Base-by-base conservation (phyloP, 2,329 filamentous ascomycete genomes). In the Exophiala sp. region DNA sequence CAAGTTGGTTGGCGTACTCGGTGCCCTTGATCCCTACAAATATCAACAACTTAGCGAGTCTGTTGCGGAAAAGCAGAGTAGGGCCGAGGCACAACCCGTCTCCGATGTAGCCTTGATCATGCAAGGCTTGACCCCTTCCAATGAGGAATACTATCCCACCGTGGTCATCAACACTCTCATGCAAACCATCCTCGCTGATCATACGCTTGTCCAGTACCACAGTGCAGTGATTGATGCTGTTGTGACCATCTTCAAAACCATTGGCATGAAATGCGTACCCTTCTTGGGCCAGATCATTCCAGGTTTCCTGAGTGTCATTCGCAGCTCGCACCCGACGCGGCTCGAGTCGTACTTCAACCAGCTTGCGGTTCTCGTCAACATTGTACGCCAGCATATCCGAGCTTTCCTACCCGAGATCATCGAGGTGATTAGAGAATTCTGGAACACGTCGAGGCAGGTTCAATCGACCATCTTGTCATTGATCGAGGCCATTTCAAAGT, bases 341-440 rank as follows among this genome's bases (percentile, higher is more conserved):
- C 79, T 95, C 0, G 93, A 98, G 65, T 91, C 89, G 1, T 98
- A 98, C 66, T 98, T 98, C 72, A 98, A 93, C 63, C 93, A 99
- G 65, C 76, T 99, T 45, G 88, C 90, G 37, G 86, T 91, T 32
- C 74, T 99, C 16, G 93, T 98, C 27, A 87, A 85, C 56, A 97
- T 98, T 58, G 94, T 99, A 11, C 83, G 89, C 32, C 91, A 98
- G 63, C 94, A 98, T 64, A 97, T 98, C 57, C 81, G 93, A 56
- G 90, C 88, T 39, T 96, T 89, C 64, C 73, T 98, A 0, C 86
- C 85, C 0, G 83, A 87, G 24, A 95, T 98, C 56, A 83, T 98
- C 24, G 80, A 85, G 39, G 83, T 93, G 1, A 79, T 97, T 14
- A 83, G 88, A 62, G 87, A 95, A 53, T 96, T 88, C 67, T 99